A percentile compares a stretch with the other conserved stretches of the same genome.
Conservation (phyloP, 768 basidiomycete genomes). For the Clavaria fumosa region DNA sequence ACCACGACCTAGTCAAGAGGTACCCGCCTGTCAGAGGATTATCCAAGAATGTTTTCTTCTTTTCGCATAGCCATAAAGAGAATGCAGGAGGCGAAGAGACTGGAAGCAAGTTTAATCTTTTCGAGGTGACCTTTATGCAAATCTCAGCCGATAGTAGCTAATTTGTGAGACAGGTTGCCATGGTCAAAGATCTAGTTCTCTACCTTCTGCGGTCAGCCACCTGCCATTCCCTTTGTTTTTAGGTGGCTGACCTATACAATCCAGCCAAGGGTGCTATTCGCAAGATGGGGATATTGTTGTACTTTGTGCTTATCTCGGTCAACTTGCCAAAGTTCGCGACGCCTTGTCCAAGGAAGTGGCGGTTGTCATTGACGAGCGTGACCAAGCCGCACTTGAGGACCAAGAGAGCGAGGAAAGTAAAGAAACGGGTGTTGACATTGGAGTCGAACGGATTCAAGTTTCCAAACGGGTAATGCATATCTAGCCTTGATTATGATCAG, state of each 20-base stretch:
- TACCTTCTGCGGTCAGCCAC: constrained; percentile 24
- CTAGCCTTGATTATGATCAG: neutral
- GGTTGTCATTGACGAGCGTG: constrained; percentile 54
- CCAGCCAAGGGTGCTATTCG: constrained; percentile 29
- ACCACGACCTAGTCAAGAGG: constrained; percentile 33
- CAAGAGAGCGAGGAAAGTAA: constrained; percentile 27
- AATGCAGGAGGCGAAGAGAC: constrained; percentile 46
- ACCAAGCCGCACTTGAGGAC: constrained; percentile 42
- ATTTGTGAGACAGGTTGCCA: constrained; percentile 20
- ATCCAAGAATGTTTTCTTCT: constrained; percentile 48
- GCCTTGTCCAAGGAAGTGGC: constrained; percentile 32
- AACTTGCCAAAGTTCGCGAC: constrained; percentile 26
- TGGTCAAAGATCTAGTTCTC: constrained; percentile 30
- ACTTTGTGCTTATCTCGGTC: constrained; percentile 32
- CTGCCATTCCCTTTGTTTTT: neutral
- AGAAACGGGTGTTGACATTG: constrained; percentile 10
- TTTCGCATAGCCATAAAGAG: constrained; percentile 47
- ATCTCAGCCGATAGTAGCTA: constrained; percentile 1
- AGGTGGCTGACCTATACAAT: neutral
- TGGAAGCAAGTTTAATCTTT: constrained; percentile 47
- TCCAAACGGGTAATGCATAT: constrained; percentile 31
- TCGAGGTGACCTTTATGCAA: constrained; percentile 32
- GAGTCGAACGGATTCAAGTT: constrained; percentile 34
- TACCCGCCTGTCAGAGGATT: constrained; percentile 51
- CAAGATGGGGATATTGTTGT: constrained; percentile 34